Base-by-base conservation (phyloP, 441 rosid species). In the Raphanus hybrid region DNA sequence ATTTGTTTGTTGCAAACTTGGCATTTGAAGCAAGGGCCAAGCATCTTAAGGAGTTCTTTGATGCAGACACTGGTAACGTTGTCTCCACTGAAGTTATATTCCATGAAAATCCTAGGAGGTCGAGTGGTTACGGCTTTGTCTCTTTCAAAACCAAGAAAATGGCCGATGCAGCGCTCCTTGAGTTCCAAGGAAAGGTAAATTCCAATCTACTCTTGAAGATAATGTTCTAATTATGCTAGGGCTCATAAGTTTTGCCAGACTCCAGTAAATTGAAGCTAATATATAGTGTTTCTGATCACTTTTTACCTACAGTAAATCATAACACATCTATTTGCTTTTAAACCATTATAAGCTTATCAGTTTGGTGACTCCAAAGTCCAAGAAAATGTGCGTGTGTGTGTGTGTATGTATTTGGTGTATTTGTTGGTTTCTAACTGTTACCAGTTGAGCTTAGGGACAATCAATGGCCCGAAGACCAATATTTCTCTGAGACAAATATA, bases 71-170 rank as follows among this genome's bases (percentile, higher is more conserved):
- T 32, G 84, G 86, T 14, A 84, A 73, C 54, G 80, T 88, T 73
- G 89, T 83, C 35, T 87, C 92, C 64, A 85, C 92, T 59, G 90
- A 90, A 78, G 80, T 91, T 68, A 76, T 91, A 81, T 93, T 84
- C 77, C 87, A 87, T 63, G 91, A 87, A 11, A 91, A 89, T 74
- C 91, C 94, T 1, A 86, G 95, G 82, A 86, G 82, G 81, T 84
- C 95, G 11, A 83, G 93, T 64, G 95, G 97, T 6, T 91, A 90
- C 71, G 97, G 95, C 9, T 93, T 93, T 86, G 95, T 91, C 54
- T 54, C 59, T 54, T 54, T 54, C 59, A 54, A 54, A 54, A 54
- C 26, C 59, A 54, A 54, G 59, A 54, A 54, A 54, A 54, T 16
- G 59, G 59, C 59, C 59, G 59, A 54, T 54, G 59, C 59, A 7